Percentiles rank a stretch among this genome's conserved stretches.
Evolutionary conservation across 2,329 filamentous ascomycete species (phyloP).

Genomic region (Fusarium sulawesiense): DNA sequence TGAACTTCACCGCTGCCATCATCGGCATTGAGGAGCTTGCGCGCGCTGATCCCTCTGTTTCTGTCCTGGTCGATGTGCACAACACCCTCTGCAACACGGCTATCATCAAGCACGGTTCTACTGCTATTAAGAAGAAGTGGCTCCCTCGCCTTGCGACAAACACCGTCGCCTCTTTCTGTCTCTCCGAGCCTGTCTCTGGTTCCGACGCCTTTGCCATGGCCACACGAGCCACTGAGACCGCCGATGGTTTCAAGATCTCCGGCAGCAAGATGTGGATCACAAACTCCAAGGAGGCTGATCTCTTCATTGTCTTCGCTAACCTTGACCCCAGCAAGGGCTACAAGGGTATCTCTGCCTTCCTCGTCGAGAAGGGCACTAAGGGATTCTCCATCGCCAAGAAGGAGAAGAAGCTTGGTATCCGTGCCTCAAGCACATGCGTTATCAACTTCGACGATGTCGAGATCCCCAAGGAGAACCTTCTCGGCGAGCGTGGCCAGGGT

Average conservation of each 20-base stretch:
- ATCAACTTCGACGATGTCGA: conserved; percentile 97
- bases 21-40: conserved; percentile 97
- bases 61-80: conserved; percentile 95
- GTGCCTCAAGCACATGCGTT: conserved; percentile 94
- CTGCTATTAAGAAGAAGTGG: conserved; percentile 83
- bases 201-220: conserved; percentile 96
- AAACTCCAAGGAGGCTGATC: conserved; percentile 90
- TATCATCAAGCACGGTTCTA: conserved; percentile 84
- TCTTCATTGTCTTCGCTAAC: conserved; percentile 99
- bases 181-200: conserved; percentile 91
- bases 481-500: conserved; percentile 89
- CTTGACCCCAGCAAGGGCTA: conserved; percentile 92
- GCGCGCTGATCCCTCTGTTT: conserved; percentile 92
- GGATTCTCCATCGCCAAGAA: conserved; percentile 98
- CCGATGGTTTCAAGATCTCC: conserved; percentile 84
- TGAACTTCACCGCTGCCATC: conserved; percentile 98
- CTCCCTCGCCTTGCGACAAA: conserved; percentile 90
- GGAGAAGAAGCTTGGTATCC: conserved; percentile 99
- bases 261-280: conserved; percentile 99
- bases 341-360: conserved; percentile 95
- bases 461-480: conserved; percentile 86
- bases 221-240: conserved; percentile 87
- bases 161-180: conserved; percentile 91
- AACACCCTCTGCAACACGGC: conserved; percentile 98
- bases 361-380: conserved; percentile 88